These are phyloP conservation scores for Cardamine occulta DNA, from an alignment of 345 rosid genomes.

Conservation along the genomic window DNA sequence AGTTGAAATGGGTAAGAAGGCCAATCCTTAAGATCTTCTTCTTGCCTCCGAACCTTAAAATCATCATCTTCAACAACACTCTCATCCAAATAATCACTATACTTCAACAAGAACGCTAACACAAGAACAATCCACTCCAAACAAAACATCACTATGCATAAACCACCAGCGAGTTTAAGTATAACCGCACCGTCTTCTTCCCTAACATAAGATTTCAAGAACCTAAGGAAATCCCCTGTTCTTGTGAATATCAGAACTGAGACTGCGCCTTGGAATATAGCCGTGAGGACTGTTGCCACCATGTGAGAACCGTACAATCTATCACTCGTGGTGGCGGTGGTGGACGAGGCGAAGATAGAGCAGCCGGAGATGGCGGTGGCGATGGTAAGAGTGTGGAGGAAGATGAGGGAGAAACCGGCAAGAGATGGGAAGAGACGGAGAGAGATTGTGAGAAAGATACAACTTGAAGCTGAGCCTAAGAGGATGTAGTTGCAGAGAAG, in stretches of 20 bases:
- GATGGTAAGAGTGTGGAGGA: slow-evolving; percentile 51
- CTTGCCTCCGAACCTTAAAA: slow-evolving; percentile 23
- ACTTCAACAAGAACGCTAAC: slow-evolving; percentile 42
- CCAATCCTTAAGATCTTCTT: slow-evolving; percentile 41
- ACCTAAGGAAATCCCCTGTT: slow-evolving; percentile 57
- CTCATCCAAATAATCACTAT: slow-evolving; percentile 36
- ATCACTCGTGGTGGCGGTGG: slow-evolving; percentile 43
- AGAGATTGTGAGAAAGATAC: slow-evolving; percentile 88
- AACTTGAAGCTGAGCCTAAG: slow-evolving; percentile 85
- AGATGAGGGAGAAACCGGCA: slow-evolving; percentile 48
- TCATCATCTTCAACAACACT: slow-evolving; percentile 23
- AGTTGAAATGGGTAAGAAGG: slow-evolving; percentile 47
- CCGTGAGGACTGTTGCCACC: slow-evolving; percentile 82
- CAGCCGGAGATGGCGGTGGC: slow-evolving; percentile 73
- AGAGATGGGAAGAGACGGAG: slow-evolving; percentile 82
- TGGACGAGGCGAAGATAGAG: slow-evolving; percentile 50
- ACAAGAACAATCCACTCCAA: slow-evolving; percentile 45
- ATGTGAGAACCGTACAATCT: slow-evolving; percentile 76
- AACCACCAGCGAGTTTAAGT: slow-evolving; percentile 67
- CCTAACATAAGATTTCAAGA: slow-evolving; percentile 73
- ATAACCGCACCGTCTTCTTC: slow-evolving; percentile 81
- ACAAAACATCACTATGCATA: slow-evolving; percentile 32
- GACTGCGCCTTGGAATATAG: slow-evolving; percentile 88
- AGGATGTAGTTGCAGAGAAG: slow-evolving; percentile 84
- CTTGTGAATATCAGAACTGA: slow-evolving; percentile 74